Conservation (phyloP, 1,284 basidiomycete species). For the Sanghuangporus baumii region DNA sequence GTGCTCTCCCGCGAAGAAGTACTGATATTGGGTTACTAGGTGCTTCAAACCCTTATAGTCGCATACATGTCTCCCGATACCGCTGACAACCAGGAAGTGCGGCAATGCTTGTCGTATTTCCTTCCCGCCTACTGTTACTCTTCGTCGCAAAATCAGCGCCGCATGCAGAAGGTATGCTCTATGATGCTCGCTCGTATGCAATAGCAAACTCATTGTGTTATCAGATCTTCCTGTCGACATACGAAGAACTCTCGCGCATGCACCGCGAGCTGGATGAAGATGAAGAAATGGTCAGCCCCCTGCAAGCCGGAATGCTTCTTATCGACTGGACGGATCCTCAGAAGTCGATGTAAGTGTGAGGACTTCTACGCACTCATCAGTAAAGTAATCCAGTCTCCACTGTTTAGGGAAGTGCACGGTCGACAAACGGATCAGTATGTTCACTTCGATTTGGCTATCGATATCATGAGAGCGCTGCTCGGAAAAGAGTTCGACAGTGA, state of each 20-base stretch:
- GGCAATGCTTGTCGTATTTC: constrained; percentile 18
- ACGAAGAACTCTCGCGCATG: constrained; percentile 61
- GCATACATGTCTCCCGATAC: constrained; percentile 17
- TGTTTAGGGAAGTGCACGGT: constrained; percentile 31
- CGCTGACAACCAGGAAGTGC: constrained; percentile 14
- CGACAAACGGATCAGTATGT: constrained; percentile 43
- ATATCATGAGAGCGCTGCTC: constrained; percentile 65
- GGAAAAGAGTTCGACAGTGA: constrained; percentile 40
- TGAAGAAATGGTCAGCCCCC: constrained; percentile 74
- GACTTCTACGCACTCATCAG: constrained; percentile 22
- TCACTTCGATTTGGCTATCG: constrained; percentile 77
- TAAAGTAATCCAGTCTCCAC: background rate
- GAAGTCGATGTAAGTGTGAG: constrained; percentile 61
- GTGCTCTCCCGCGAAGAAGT: background rate
- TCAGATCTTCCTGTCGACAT: constrained; percentile 71
- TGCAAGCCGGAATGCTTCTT: constrained; percentile 81
- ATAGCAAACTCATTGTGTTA: background rate
- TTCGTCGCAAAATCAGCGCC: constrained; percentile 5
- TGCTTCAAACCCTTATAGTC: constrained; percentile 15
- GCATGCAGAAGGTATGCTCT: constrained; percentile 14
- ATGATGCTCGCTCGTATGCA: background rate
- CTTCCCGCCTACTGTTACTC: constrained; percentile 17
- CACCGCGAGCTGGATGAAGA: constrained; percentile 73
- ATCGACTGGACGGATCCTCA: constrained; percentile 92
- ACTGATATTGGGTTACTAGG: background rate